Evolutionary conservation across 192 early-diverging fungal species (phyloP).

Genomic region (Umbelopsis ramanniana): DNA sequence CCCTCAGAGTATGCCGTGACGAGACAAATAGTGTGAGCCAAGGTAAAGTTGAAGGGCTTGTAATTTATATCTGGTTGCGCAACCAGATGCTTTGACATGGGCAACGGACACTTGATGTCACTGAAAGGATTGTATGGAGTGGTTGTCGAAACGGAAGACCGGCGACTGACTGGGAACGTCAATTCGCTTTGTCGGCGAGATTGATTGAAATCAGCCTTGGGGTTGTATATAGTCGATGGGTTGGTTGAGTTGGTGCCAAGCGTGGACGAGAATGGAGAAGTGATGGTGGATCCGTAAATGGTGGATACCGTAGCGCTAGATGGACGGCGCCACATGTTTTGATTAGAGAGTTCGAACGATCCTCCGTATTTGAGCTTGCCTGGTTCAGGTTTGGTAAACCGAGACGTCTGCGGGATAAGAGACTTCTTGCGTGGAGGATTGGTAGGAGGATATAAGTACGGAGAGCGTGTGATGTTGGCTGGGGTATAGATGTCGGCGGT

Average conservation of each 20-base stretch:
- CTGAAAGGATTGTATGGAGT: conserved; percentile 16
- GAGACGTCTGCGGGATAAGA: conserved; percentile 35
- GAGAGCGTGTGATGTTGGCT: conserved; percentile 37
- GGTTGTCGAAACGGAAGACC: conserved; percentile 29
- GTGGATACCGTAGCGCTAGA: conserved; percentile 10
- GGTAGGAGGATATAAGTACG: background rate
- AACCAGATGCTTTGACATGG: conserved; percentile 40
- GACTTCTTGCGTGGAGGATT: conserved; percentile 12
- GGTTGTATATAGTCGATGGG: conserved; percentile 5
- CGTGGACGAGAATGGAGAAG: conserved; percentile 19
- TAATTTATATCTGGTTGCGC: conserved; percentile 46
- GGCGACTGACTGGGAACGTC: conserved; percentile 12
- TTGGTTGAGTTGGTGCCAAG: background rate
- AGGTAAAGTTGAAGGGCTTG: conserved; percentile 56
- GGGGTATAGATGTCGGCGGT: conserved; percentile 70
- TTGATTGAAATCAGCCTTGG: conserved; percentile 16
- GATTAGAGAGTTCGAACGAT: conserved; percentile 27
- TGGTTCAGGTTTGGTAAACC: conserved; percentile 41
- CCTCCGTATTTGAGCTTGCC: conserved; percentile 33
- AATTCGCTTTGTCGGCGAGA: conserved; percentile 29
- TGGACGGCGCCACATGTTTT: conserved; percentile 31
- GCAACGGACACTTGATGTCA: conserved; percentile 34
- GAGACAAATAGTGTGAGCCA: conserved; percentile 70
- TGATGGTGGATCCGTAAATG: conserved; percentile 7
- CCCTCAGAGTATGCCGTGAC: conserved; percentile 85